Evolutionary conservation across 768 basidiomycete species (phyloP).

Genomic region (Amanita pallidorosea): DNA sequence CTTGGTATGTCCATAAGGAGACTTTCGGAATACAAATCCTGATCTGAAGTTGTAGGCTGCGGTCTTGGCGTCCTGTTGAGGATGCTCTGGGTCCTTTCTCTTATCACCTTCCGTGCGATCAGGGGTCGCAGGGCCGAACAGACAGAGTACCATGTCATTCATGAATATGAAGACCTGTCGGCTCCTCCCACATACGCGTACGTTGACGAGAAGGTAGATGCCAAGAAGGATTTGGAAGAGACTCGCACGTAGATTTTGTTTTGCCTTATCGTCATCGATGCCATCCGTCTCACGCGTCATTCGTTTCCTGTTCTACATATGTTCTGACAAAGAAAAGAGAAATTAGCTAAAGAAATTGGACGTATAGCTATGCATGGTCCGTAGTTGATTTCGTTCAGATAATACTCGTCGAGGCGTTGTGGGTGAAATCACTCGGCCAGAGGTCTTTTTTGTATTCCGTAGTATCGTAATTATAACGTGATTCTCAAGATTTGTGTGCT

Average conservation of each 20-base stretch:
- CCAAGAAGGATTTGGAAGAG: slow-evolving; percentile 7
- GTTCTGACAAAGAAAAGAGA: not conserved
- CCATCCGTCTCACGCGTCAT: not conserved
- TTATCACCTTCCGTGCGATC: slow-evolving; percentile 51
- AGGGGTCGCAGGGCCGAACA: slow-evolving; percentile 30
- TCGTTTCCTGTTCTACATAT: not conserved
- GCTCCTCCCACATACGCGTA: slow-evolving; percentile 48
- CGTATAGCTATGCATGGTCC: not conserved
- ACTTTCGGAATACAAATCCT: not conserved
- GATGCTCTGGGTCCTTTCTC: slow-evolving; percentile 66
- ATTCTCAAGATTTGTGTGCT: slow-evolving; percentile 21
- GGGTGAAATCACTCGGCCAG: not conserved
- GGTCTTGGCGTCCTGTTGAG: slow-evolving; percentile 75
- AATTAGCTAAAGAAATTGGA: not conserved
- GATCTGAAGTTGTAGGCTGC: slow-evolving; percentile 38
- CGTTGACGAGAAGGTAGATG: slow-evolving; percentile 38
- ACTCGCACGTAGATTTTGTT: not conserved
- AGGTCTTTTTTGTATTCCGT: not conserved
- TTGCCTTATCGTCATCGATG: not conserved
- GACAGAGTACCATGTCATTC: slow-evolving; percentile 23
- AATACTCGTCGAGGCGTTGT: not conserved
- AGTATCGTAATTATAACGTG: not conserved
- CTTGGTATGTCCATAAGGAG: slow-evolving; percentile 34
- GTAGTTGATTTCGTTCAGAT: not conserved
- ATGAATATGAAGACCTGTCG: slow-evolving; percentile 34